These are phyloP conservation scores for Auricularia sp. DNA, from an alignment of 768 basidiomycete species.

Conservation along the genomic window DNA sequence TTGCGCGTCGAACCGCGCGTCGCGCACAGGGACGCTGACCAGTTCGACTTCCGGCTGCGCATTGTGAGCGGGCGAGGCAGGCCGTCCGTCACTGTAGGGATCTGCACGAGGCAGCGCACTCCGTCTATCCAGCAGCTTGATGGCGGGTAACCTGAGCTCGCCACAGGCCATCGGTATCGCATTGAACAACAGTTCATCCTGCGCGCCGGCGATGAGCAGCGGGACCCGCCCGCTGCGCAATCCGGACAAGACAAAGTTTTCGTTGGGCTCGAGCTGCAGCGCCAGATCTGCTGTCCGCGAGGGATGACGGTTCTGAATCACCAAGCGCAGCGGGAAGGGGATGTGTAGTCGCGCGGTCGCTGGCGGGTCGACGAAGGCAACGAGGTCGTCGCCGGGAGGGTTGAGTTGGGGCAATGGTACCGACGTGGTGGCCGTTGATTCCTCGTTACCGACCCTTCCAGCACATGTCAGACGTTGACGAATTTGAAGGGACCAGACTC, in stretches of 20 bases:
- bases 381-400: constrained; percentile 50
- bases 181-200: constrained; percentile 56
- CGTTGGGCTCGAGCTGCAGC: constrained; percentile 66
- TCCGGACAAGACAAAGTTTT: constrained; percentile 77
- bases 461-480: background rate
- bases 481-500: background rate
- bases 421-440: constrained; percentile 13
- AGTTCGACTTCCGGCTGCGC: background rate
- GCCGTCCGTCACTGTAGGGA: background rate
- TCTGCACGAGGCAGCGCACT: constrained; percentile 5
- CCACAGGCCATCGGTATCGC: constrained; percentile 71
- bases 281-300: constrained; percentile 57
- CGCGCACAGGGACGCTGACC: background rate
- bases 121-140: constrained; percentile 49
- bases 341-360: constrained; percentile 53
- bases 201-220: constrained; percentile 61
- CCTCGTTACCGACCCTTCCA: background rate
- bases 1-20: background rate
- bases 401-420: constrained; percentile 55
- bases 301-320: constrained; percentile 55
- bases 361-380: constrained; percentile 57
- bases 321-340: constrained; percentile 44
- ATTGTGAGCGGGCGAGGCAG: background rate
- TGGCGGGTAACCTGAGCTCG: constrained; percentile 41
- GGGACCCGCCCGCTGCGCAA: constrained; percentile 56